Evolutionary conservation across 139 green algal genomes (phyloP).

Genomic region (Chlamydomonas sp.): DNA sequence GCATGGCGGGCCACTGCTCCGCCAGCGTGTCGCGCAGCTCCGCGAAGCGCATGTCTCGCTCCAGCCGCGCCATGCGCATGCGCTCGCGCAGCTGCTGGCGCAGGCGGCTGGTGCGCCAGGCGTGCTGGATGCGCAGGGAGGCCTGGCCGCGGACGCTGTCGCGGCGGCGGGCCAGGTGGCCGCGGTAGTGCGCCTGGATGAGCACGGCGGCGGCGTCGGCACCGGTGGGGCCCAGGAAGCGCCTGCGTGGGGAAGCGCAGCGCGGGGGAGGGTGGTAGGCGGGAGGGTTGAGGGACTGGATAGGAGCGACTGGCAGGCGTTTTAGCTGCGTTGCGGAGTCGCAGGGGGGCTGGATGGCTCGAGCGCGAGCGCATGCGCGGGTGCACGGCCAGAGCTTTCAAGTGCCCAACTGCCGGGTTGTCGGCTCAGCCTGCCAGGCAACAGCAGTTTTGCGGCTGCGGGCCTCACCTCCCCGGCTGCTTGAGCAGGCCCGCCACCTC

Average conservation of each 20-base stretch:
- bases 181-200: slow-evolving; percentile 67
- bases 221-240: slow-evolving; percentile 56
- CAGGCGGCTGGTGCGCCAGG: slow-evolving; percentile 47
- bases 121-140: slow-evolving; percentile 51
- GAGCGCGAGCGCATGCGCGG: too few species aligned
- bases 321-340: background rate
- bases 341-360: too few species aligned
- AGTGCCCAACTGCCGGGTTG: too few species aligned
- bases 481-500: slow-evolving; percentile 61
- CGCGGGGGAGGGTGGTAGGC: background rate
- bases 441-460: too few species aligned
- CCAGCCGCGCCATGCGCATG: slow-evolving; percentile 35
- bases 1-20: slow-evolving; percentile 43
- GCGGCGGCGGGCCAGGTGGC: slow-evolving; percentile 46
- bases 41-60: slow-evolving; percentile 39
- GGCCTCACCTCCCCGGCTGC: slow-evolving; percentile 49
- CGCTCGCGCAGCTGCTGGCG: slow-evolving; percentile 34
- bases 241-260: slow-evolving; percentile 1
- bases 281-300: background rate
- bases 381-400: too few species aligned
- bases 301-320: background rate
- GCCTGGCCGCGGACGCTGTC: slow-evolving; percentile 34
- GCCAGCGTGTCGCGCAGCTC: slow-evolving; percentile 44
- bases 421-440: too few species aligned
- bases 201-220: slow-evolving; percentile 45